These are phyloP conservation scores for Boletus vinaceobasis DNA, from an alignment of 768 basidiomycete species.

Conservation along the genomic window DNA sequence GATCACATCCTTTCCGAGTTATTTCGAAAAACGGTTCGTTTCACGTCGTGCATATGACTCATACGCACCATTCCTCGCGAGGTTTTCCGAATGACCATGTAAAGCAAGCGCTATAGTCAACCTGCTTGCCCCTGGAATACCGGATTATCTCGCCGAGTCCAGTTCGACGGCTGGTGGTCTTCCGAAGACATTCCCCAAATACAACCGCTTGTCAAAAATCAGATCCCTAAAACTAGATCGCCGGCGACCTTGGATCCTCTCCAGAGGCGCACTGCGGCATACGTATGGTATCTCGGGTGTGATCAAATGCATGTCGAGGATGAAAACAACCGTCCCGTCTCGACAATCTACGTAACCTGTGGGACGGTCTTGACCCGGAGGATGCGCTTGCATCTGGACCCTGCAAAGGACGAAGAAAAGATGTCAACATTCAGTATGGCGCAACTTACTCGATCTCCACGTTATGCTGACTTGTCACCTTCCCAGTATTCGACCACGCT, in stretches of 20 bases:
- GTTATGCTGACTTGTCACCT: background rate
- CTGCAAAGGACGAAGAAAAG: slow-evolving; percentile 4
- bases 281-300: background rate
- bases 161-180: slow-evolving; percentile 18
- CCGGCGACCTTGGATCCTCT: background rate
- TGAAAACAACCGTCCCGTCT: background rate
- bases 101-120: slow-evolving; percentile 1
- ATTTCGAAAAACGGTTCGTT: slow-evolving; percentile 10
- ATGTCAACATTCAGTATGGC: slow-evolving; percentile 11
- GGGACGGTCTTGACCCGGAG: background rate
- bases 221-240: background rate
- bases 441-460: background rate
- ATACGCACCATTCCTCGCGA: slow-evolving; percentile 13
- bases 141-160: slow-evolving; percentile 17
- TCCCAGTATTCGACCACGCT: slow-evolving; percentile 1
- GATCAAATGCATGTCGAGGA: background rate
- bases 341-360: background rate
- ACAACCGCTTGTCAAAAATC: background rate
- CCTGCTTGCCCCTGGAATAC: slow-evolving; percentile 17
- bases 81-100: slow-evolving; percentile 4
- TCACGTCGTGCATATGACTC: slow-evolving; percentile 16
- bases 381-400: background rate
- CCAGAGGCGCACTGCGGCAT: slow-evolving; percentile 4
- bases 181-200: slow-evolving; percentile 9
- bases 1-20: background rate